Conservation (phyloP, 2,329 filamentous ascomycete species). For the Colletotrichum horii region DNA sequence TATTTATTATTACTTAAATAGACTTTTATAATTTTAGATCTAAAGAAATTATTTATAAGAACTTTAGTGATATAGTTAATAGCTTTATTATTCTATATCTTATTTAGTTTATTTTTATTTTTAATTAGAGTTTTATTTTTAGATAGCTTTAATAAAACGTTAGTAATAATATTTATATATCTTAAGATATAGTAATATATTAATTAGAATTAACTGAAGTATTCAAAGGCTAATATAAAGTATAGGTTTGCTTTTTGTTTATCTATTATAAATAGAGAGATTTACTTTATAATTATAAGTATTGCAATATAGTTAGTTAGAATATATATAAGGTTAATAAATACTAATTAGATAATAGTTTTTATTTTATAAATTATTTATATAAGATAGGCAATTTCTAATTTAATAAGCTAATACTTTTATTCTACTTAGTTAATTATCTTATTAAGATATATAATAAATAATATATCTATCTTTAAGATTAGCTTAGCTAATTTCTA, state of each 20-base stretch:
- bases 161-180: not conserved
- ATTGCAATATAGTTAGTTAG: not conserved
- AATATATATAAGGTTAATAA: not conserved
- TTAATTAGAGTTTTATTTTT: not conserved
- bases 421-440: fast-evolving
- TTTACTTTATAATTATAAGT: not conserved
- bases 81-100: not conserved
- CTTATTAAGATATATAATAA: not conserved
- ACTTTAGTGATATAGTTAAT: not conserved
- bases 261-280: not conserved
- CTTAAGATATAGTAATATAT: not conserved
- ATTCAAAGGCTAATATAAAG: not conserved
- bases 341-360: not conserved
- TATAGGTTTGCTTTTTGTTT: not conserved
- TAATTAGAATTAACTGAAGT: not conserved
- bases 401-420: not conserved
- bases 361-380: not conserved
- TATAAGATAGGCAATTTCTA: not conserved
- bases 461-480: not conserved
- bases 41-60: not conserved
- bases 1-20: not conserved
- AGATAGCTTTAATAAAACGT: not conserved
- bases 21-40: not conserved
- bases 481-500: not conserved
- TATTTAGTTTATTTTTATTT: not conserved